Evolutionary conservation across 345 rosid species (phyloP).

Genomic region (Crucihimalaya himalaica): DNA sequence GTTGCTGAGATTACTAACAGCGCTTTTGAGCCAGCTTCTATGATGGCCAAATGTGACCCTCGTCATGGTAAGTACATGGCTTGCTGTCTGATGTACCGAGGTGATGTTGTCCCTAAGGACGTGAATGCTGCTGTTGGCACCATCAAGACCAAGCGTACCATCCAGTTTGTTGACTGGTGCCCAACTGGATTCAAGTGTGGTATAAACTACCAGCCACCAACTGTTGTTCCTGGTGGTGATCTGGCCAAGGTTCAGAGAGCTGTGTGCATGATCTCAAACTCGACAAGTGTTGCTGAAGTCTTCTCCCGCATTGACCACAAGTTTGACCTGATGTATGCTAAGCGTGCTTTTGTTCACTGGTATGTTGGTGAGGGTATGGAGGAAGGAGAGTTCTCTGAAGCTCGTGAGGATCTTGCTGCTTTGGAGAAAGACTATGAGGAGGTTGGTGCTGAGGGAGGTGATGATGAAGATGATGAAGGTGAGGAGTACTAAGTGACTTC

Average conservation of each 20-base stretch:
- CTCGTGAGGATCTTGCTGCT: slow-evolving; percentile 57
- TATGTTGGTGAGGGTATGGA: slow-evolving; percentile 61
- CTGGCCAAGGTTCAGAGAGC: slow-evolving; percentile 81
- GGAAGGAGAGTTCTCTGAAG: slow-evolving; percentile 60
- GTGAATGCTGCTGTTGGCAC: slow-evolving; percentile 76
- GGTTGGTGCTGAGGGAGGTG: slow-evolving; percentile 53
- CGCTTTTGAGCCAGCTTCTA: slow-evolving; percentile 57
- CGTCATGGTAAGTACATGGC: slow-evolving; percentile 92
- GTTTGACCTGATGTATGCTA: slow-evolving; percentile 54
- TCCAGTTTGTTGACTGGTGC: slow-evolving; percentile 81
- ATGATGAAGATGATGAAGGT: slow-evolving; percentile 50
- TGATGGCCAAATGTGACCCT: slow-evolving; percentile 76
- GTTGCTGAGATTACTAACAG: slow-evolving; percentile 67
- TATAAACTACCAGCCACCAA: slow-evolving; percentile 78
- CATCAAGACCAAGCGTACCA: slow-evolving; percentile 75
- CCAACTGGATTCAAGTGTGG: slow-evolving; percentile 84
- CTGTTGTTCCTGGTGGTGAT: slow-evolving; percentile 83
- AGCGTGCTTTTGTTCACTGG: slow-evolving; percentile 60
- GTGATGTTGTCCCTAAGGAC: slow-evolving; percentile 80
- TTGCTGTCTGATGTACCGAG: slow-evolving; percentile 79
- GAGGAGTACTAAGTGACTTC: slow-evolving; percentile 42
- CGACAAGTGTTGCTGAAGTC: slow-evolving; percentile 54
- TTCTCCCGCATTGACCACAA: slow-evolving; percentile 55
- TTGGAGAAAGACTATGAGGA: slow-evolving; percentile 55
- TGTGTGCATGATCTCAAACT: slow-evolving; percentile 80